Conservation (phyloP, 2,329 filamentous ascomycete genomes). For the Penicillium sp. region DNA sequence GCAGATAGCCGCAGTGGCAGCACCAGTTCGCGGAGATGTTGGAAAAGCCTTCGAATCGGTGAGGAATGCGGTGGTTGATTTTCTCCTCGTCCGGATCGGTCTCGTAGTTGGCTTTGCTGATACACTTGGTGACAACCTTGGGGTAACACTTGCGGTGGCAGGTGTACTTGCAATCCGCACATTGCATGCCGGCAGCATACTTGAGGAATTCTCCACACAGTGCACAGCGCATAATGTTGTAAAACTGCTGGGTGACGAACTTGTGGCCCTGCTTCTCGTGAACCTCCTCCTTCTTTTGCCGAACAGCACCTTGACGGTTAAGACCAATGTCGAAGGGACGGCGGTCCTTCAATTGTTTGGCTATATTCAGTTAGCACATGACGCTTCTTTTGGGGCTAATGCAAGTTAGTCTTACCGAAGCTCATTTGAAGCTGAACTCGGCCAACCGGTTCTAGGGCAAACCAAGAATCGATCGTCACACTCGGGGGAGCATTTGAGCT, state of each 20-base stretch:
- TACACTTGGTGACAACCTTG: slow-evolving; percentile 98
- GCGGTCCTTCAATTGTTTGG: slow-evolving; percentile 83
- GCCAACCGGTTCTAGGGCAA: slow-evolving; percentile 90
- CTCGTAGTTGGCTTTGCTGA: slow-evolving; percentile 98
- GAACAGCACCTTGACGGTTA: slow-evolving; percentile 90
- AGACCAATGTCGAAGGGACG: slow-evolving; percentile 84
- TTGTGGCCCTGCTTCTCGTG: slow-evolving; percentile 99
- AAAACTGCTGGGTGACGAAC: slow-evolving; percentile 97
- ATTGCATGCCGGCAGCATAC: slow-evolving; percentile 98
- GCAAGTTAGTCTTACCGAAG: slow-evolving; percentile 58
- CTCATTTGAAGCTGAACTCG: slow-evolving; percentile 88
- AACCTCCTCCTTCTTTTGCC: slow-evolving; percentile 96
- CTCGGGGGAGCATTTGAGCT: slow-evolving; percentile 33
- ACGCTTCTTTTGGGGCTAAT: background rate
- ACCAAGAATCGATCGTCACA: slow-evolving; percentile 81
- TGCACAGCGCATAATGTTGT: slow-evolving; percentile 99
- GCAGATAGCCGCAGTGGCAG: slow-evolving; percentile 94
- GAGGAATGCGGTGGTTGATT: slow-evolving; percentile 98
- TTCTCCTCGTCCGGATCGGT: slow-evolving; percentile 98
- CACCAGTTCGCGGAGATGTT: slow-evolving; percentile 99
- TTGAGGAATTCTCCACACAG: slow-evolving; percentile 98
- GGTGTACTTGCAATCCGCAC: slow-evolving; percentile 98
- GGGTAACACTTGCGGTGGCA: slow-evolving; percentile 97
- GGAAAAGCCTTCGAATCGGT: slow-evolving; percentile 93
- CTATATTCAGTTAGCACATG: slow-evolving; percentile 38